Conservation (phyloP, 2,329 filamentous ascomycete genomes). For the Pseudocercospora eumusae region DNA sequence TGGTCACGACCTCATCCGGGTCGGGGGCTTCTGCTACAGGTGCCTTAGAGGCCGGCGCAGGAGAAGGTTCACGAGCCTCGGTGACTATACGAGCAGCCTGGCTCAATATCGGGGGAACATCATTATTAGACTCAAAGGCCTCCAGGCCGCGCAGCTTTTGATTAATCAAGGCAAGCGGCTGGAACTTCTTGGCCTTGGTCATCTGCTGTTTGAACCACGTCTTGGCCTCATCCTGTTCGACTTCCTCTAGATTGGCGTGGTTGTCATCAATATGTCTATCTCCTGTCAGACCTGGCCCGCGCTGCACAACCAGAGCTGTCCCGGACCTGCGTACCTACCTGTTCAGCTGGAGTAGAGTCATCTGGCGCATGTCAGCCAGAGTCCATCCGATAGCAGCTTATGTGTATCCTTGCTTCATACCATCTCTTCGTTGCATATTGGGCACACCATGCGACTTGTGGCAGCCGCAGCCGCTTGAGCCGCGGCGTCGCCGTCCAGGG, state of each 20-base stretch:
- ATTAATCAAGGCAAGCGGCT: conserved; percentile 86
- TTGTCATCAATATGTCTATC: conserved; percentile 77
- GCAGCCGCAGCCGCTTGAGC: conserved; percentile 59
- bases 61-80: conserved; percentile 33
- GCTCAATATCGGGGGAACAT: conserved; percentile 41
- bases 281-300: conserved; percentile 22
- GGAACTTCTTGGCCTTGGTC: conserved; percentile 87
- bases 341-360: conserved; percentile 91
- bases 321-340: conserved; percentile 50
- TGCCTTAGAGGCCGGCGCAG: conserved; percentile 40
- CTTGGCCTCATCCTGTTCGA: conserved; percentile 91
- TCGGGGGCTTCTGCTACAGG: conserved; percentile 53
- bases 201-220: conserved; percentile 97
- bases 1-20: conserved; percentile 86
- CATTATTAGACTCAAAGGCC: conserved; percentile 89
- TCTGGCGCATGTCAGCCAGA: conserved; percentile 52
- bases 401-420: conserved; percentile 48
- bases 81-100: conserved; percentile 28
- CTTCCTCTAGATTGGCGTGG: conserved; percentile 84
- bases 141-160: conserved; percentile 91
- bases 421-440: conserved; percentile 99
- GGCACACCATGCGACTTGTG: conserved; percentile 76
- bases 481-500: conserved; percentile 62
- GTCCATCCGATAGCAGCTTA: neutral
- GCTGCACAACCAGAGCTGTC: neutral